Percentiles rank a stretch among this genome's conserved stretches.
Conservation (phyloP, 1,284 basidiomycete species). For the Ceratobasidium sp. region DNA sequence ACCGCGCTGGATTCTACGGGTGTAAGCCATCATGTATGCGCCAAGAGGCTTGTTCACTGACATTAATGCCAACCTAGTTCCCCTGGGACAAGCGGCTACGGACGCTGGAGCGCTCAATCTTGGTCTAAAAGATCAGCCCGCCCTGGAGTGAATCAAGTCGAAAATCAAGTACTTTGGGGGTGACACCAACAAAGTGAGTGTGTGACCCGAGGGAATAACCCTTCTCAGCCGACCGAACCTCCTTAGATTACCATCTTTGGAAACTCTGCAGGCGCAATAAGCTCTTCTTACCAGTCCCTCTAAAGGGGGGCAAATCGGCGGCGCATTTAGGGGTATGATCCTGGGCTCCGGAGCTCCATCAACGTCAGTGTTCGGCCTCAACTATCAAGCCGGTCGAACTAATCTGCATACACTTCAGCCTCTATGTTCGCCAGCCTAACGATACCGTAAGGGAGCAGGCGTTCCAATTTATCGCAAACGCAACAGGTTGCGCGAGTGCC, state of each 20-base stretch:
- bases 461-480: neutral
- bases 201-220: too few species aligned
- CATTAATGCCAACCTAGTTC: slow-evolving; percentile 52
- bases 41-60: too few species aligned
- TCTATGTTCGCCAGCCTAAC: neutral
- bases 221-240: too few species aligned
- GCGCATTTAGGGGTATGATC: slow-evolving; percentile 45
- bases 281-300: slow-evolving; percentile 48
- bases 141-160: slow-evolving; percentile 60
- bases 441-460: neutral
- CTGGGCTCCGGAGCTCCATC: slow-evolving; percentile 46
- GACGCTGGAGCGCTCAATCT: slow-evolving; percentile 50
- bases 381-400: too few species aligned
- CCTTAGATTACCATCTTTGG: slow-evolving; percentile 50
- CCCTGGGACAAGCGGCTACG: slow-evolving; percentile 50
- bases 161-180: slow-evolving; percentile 62
- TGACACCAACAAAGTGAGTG: slow-evolving; percentile 55
- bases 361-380: too few species aligned
- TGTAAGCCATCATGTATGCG: too few species aligned
- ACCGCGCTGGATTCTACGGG: slow-evolving; percentile 48
- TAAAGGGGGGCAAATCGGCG: slow-evolving; percentile 45
- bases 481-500: neutral
- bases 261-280: slow-evolving; percentile 52
- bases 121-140: slow-evolving; percentile 58
- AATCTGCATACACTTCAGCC: too few species aligned